A percentile compares a stretch with the other conserved stretches of the same genome.
phyloP scores from a whole-genome alignment of 2,329 filamentous ascomycete genomes.

The Capronia americana region DNA sequence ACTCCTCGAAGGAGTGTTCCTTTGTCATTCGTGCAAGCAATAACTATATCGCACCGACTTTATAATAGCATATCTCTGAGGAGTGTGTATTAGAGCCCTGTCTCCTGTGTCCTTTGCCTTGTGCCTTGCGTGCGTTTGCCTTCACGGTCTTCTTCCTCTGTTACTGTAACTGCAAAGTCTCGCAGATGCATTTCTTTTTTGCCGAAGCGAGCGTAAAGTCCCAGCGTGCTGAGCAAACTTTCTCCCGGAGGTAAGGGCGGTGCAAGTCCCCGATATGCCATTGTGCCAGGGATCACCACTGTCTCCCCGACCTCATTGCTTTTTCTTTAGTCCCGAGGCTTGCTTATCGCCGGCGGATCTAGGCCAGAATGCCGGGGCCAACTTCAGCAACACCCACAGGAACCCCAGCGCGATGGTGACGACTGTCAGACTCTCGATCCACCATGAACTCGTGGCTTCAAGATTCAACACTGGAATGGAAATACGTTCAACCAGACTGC shows the following conservation, averaged over 20 bases:
- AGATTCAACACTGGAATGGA: conserved; percentile 71
- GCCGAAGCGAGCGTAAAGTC: not conserved
- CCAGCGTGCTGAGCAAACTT: not conserved
- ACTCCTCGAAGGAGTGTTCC: not conserved
- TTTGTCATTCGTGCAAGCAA: not conserved
- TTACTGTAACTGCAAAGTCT: too few species aligned
- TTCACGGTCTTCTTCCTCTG: not conserved
- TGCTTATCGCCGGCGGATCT: not conserved
- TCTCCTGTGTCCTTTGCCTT: not conserved
- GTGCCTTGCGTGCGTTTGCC: too few species aligned
- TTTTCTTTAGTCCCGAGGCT: conserved; percentile 16
- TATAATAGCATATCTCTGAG: not conserved
- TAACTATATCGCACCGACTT: not conserved
- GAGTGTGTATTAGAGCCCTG: not conserved
- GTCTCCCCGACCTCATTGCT: conserved; percentile 21
- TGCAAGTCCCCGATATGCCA: not conserved
- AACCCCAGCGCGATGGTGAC: conserved; percentile 68
- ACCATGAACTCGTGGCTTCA: conserved; percentile 55
- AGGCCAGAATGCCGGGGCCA: conserved; percentile 47
- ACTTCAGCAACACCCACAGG: conserved; percentile 70
- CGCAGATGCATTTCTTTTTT: not conserved
- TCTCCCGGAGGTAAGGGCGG: not conserved
- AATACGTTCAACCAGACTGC: conserved; percentile 60
- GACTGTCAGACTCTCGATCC: conserved; percentile 63
- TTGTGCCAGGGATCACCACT: not conserved